These are phyloP conservation scores for Aspergillus heteromorphus DNA, from an alignment of 495 filamentous ascomycete species.

Conservation along the genomic window DNA sequence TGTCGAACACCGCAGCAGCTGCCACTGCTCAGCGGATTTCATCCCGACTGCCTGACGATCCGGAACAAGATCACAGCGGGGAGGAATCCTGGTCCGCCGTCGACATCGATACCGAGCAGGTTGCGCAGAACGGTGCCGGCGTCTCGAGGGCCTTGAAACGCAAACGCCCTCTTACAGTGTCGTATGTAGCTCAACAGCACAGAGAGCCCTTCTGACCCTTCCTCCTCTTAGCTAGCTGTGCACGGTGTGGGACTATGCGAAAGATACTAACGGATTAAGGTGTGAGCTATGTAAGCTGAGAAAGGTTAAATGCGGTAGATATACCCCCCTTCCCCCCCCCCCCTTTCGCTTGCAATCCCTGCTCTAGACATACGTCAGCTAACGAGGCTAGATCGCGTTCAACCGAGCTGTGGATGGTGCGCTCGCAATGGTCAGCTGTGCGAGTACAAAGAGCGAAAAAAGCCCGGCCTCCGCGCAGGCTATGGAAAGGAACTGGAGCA, in stretches of 20 bases:
- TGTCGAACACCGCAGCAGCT: conserved; percentile 33
- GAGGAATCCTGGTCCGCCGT: conserved; percentile 34
- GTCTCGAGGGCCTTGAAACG: conserved; percentile 33
- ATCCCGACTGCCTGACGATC: conserved; percentile 18
- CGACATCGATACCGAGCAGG: conserved; percentile 34
- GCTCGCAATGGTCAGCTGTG: conserved; percentile 68
- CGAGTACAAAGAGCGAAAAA: conserved; percentile 82
- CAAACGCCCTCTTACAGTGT: conserved; percentile 42
- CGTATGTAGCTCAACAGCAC: conserved; percentile 26
- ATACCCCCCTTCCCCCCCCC: background rate
- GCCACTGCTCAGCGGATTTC: conserved; percentile 20
- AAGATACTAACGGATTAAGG: conserved; percentile 35
- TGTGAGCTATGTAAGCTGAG: conserved; percentile 81
- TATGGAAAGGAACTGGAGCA: conserved; percentile 87
- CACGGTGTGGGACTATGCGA: background rate
- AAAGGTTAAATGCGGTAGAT: conserved; percentile 71
- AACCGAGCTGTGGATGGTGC: conserved; percentile 87
- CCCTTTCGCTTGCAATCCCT: background rate
- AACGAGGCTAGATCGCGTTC: conserved; percentile 52
- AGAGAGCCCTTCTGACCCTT: background rate
- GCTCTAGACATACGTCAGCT: background rate
- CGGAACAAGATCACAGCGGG: conserved; percentile 31
- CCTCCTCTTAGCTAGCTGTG: conserved; percentile 1
- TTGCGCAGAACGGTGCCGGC: conserved; percentile 25
- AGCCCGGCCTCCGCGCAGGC: conserved; percentile 76